Conservation (phyloP, 495 filamentous ascomycete species). For the Penicillium cataractarum region DNA sequence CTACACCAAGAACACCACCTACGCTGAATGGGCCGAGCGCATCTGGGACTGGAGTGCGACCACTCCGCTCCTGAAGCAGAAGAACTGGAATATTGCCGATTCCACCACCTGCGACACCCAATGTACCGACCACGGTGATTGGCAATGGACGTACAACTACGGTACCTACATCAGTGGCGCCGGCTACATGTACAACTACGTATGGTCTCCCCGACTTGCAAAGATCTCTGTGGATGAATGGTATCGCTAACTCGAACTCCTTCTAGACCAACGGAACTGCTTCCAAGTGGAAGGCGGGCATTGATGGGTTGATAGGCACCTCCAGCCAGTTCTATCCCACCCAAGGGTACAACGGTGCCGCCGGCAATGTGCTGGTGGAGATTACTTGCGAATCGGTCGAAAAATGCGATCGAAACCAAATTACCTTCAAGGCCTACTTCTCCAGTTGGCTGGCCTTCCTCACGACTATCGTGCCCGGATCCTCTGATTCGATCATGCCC, state of each 20-base stretch:
- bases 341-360: conserved; percentile 47
- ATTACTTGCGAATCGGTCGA: conserved; percentile 67
- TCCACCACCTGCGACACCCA: conserved; percentile 59
- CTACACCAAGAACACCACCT: conserved; percentile 77
- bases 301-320: conserved; percentile 59
- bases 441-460: conserved; percentile 70
- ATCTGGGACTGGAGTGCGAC: conserved; percentile 69
- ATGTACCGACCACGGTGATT: conserved; percentile 62
- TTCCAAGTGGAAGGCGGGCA: conserved; percentile 58
- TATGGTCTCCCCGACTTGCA: conserved; percentile 29
- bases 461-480: conserved; percentile 68
- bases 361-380: conserved; percentile 63
- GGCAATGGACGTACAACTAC: conserved; percentile 79
- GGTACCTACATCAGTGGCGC: conserved; percentile 74
- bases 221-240: not conserved
- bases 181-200: conserved; percentile 77
- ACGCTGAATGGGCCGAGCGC: conserved; percentile 73
- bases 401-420: conserved; percentile 72
- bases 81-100: conserved; percentile 64
- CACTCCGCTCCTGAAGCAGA: conserved; percentile 56
- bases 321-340: conserved; percentile 54
- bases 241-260: conserved; percentile 12
- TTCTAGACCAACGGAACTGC: conserved; percentile 42
- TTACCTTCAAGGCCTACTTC: conserved; percentile 76
- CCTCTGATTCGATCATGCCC: conserved; percentile 56